phyloP scores from a whole-genome alignment of 83 land plant species.

The Diphasiastrum complanatum region DNA sequence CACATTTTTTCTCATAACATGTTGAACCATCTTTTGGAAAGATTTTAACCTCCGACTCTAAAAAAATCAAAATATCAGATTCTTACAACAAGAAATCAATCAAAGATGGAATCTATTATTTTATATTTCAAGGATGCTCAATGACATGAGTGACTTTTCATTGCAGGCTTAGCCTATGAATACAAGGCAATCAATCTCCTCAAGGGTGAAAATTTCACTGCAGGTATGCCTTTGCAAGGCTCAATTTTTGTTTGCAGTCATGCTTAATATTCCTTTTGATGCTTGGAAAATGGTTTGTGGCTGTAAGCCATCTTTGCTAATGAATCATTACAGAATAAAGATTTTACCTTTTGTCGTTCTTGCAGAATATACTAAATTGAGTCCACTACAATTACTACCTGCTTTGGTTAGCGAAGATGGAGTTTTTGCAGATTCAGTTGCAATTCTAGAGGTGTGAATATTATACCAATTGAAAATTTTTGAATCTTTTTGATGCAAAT shows the following conservation, averaged over 20 bases:
- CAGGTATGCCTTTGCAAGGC: constrained; percentile 9
- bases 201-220: constrained; percentile 17
- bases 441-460: constrained; percentile 25
- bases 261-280: neutral
- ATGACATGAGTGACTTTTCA: too few species aligned
- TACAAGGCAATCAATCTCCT: constrained; percentile 19
- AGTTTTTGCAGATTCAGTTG: constrained; percentile 15
- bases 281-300: neutral
- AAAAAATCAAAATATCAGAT: too few species aligned
- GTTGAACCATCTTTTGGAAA: too few species aligned
- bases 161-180: constrained; percentile 24
- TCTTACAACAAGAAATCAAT: too few species aligned
- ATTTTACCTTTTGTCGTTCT: neutral
- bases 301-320: neutral
- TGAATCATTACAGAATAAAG: neutral
- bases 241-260: neutral
- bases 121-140: too few species aligned
- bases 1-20: too few species aligned
- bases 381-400: constrained; percentile 20
- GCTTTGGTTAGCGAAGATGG: constrained; percentile 21
- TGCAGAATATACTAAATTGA: constrained; percentile 20
- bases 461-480: too few species aligned
- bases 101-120: too few species aligned
- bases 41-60: too few species aligned
- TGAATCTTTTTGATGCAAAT: too few species aligned